Evolutionary conservation across 2,329 filamentous ascomycete genomes (phyloP), one percentile per base, ranked within the genome.

Genomic region (Xylaria sp.): DNA sequence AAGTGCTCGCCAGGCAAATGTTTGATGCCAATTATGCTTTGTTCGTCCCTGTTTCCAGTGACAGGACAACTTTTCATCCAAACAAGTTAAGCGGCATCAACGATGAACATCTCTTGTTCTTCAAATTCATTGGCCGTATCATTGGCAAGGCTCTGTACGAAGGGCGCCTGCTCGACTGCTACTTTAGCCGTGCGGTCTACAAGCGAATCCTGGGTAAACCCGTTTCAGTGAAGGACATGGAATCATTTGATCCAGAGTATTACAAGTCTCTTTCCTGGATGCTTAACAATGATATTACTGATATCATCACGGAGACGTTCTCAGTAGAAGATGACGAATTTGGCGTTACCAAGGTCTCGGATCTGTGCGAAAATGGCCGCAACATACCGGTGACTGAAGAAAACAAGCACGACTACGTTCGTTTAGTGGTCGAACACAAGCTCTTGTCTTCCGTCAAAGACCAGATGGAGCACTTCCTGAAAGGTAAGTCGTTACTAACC

Each of bases 191-290:
- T 78, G 97, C 97, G 15, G 95, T 99, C 60, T 99, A 99, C 87
- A 98, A 98, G 84, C 92, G 93, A 74, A 97, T 99, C 72, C 88
- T 99, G 33, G 93, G 96, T 78, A 97, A 97, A 80, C 89, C 93
- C 3, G 95, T 98, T 48, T 97, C 94, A 9, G 92, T 99, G 81
- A 99, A 99, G 84, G 96, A 99, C 77, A 98, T 99, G 94, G 96
- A 99, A 81, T 97, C 94, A 26, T 92, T 99, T 70, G 96, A 99
- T 79, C 90, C 97, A 3, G 95, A 99, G 77, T 99, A 99, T 83
- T 97, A 98, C 88, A 99, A 98, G 81, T 98, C 95, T 15, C 87
- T 99, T 26, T 89, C 96, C 69, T 99, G 97, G 97, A 98, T 99
- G 90, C 86, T 98, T 66, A 93, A 97, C 79, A 98, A 99, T 76